Percentiles rank a stretch among this genome's conserved stretches.
phyloP scores from a whole-genome alignment of 1,284 basidiomycete genomes.

The Fomitopsis betulina region DNA sequence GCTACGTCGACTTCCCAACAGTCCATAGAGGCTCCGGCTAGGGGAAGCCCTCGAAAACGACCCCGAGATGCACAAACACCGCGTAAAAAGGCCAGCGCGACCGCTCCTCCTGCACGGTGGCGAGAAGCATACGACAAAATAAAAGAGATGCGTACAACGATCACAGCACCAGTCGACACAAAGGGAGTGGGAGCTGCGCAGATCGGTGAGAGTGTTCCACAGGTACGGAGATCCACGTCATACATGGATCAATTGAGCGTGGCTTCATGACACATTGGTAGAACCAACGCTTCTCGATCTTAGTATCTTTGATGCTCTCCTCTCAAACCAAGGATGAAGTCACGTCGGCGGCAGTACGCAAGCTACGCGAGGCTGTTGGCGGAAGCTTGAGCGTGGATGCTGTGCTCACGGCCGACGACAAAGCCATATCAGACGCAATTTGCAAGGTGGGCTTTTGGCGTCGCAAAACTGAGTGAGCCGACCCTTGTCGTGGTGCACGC shows the following conservation, averaged over 20 bases:
- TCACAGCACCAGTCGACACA: conserved; percentile 84
- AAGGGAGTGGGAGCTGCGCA: conserved; percentile 84
- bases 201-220: conserved; percentile 56
- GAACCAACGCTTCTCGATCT: conserved; percentile 79
- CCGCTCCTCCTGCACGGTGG: conserved; percentile 72
- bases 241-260: not conserved
- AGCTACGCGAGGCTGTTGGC: conserved; percentile 70
- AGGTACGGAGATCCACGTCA: conserved; percentile 38
- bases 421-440: conserved; percentile 69
- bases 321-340: conserved; percentile 95
- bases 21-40: not conserved
- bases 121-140: conserved; percentile 72
- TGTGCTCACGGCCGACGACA: conserved; percentile 61
- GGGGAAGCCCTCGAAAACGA: not conserved
- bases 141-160: conserved; percentile 68
- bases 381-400: conserved; percentile 77
- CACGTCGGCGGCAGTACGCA: conserved; percentile 79
- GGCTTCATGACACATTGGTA: conserved; percentile 22
- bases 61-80: conserved; percentile 11
- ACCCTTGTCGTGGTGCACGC: not conserved
- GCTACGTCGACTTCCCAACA: not conserved
- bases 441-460: conserved; percentile 93
- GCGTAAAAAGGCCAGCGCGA: conserved; percentile 39
- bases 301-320: conserved; percentile 93
- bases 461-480: conserved; percentile 68